Evolutionary conservation across 164 flowering plant genomes (phyloP), one percentile per base, ranked within the genome.

Genomic region (Annona squamosa): DNA sequence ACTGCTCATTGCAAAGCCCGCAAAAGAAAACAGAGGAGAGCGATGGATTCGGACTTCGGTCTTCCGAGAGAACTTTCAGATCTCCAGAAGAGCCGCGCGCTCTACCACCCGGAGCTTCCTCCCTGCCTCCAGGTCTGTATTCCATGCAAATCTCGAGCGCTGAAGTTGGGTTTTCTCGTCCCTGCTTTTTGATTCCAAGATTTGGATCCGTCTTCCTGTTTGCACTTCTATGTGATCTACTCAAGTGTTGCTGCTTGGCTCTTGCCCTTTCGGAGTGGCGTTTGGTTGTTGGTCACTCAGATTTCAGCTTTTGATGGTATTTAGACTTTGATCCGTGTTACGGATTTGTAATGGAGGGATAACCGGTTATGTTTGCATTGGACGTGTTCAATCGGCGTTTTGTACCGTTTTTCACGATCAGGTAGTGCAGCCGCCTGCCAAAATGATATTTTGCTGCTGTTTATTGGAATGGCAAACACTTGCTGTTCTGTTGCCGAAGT

Each of bases 21-120:
- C 63, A 19, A 19, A 48, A 9, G 37, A 13, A 57, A 43, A 56
- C 37, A 63, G 12, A 63, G 47, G 42, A 59, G 41, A 17, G 74
- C 9, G 17, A 93, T 94, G 99, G 99, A 94, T 84, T 89, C 97
- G 10, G 98, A 94, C 82, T 94, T 71, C 84, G 99, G 99, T 73
- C 82, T 88, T 70, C 86, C 90, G 57, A 85, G 97, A 80, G 95
- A 94, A 79, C 94, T 94, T 72, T 92, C 99, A 71, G 92, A 84
- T 78, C 93, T 94, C 63, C 99, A 94, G 76, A 88, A 91, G 71
- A 84, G 81, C 19, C 89, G 98, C 62, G 73, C 95, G 73, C 85
- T 77, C 3, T 92, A 94, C 79, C 81, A 87, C 17, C 98, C 99
- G 0, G 86, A 86, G 59, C 84, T 92, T n/a, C 99, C 99, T 80